phyloP scores from a whole-genome alignment of 805 yeast species.

The Candida easanensis region DNA sequence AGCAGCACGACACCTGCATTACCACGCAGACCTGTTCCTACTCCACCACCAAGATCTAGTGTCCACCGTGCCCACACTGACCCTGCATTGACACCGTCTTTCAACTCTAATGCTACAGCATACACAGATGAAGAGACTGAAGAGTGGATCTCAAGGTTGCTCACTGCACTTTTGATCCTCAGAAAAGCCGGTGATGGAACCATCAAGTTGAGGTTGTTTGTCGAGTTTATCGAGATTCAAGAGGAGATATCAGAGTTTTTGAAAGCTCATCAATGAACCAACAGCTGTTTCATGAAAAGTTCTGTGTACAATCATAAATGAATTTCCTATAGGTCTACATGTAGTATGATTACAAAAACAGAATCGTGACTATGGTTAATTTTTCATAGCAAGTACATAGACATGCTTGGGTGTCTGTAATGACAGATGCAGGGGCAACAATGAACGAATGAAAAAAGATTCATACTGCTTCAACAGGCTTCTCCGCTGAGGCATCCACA shows the following conservation, averaged over 20 bases:
- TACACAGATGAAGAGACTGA: conserved; percentile 48
- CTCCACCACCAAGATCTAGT: conserved; percentile 28
- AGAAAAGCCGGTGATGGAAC: conserved; percentile 15
- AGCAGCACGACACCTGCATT: conserved; percentile 25
- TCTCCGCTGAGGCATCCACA: conserved; percentile 9
- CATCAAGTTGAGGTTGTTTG: conserved; percentile 20
- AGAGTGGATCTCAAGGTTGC: conserved; percentile 53
- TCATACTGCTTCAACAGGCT: conserved; percentile 2
- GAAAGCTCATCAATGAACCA: background rate
- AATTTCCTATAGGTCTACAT: too few relatives aligned
- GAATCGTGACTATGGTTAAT: background rate
- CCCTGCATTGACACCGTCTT: conserved; percentile 20
- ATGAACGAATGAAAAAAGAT: background rate
- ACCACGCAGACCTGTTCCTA: conserved; percentile 29
- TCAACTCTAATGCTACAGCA: conserved; percentile 7
- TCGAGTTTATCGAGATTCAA: conserved; percentile 24
- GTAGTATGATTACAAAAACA: too few relatives aligned
- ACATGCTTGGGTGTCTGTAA: background rate
- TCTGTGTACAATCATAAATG: too few relatives aligned
- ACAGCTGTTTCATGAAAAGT: background rate
- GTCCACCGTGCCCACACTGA: conserved; percentile 9
- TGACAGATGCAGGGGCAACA: background rate
- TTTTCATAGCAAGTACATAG: background rate
- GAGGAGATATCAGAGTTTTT: conserved; percentile 22
- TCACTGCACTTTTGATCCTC: conserved; percentile 24